Base-by-base conservation (phyloP, 106 monocot species). In the Phalaenopsis equestris region DNA sequence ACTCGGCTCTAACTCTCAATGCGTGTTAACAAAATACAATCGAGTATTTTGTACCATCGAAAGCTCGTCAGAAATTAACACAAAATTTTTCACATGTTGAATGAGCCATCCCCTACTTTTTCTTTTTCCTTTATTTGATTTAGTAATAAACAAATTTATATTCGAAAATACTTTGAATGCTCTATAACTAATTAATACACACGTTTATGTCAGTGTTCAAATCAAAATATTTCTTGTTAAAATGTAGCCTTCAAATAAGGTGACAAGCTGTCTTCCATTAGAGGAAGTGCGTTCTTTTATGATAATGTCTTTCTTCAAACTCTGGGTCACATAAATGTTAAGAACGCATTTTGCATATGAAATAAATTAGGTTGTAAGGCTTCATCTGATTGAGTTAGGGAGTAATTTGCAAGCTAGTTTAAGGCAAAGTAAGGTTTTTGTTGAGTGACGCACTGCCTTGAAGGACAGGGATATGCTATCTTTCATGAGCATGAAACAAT, bases 391-490 rank as follows among this genome's bases (percentile, higher is more conserved):
- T 24, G 64, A 64, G 64, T 21, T 64, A 6, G 24, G 24, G 64
- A 64, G 64, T 64, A 64, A 14, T 23, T 64, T 64, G 6, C 24
- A 64, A 64, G 64, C 6, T 64, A 24, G 64, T 23, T 64, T 64
- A 64, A 21, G 64, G 1, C 64, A 21, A 64, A 64, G 64, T 64
- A 39, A 52, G 55, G 67, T 36, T 2, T 48, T 55, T 68, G 16
- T 23, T 56, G 49, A 82, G 18, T 75, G 77, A 85, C 77, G 72
- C 38, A 39, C 52, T 72, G 79, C 82, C 82, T 74, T 75, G 42
- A 82, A 9, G 67, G 86, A 86, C 75, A 82, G 52, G 78, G 86
- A 86, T 79, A 56, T 82, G 15, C 49, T n/a, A 86, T 82, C 86
- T 79, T 76, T 82, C 58, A 23, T 58, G 42, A 21, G 24, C 19